A percentile compares a stretch with the other conserved stretches of the same genome.
phyloP scores from a whole-genome alignment of 176 grass and related monocot species.

The maize (Zea mays) region DNA sequence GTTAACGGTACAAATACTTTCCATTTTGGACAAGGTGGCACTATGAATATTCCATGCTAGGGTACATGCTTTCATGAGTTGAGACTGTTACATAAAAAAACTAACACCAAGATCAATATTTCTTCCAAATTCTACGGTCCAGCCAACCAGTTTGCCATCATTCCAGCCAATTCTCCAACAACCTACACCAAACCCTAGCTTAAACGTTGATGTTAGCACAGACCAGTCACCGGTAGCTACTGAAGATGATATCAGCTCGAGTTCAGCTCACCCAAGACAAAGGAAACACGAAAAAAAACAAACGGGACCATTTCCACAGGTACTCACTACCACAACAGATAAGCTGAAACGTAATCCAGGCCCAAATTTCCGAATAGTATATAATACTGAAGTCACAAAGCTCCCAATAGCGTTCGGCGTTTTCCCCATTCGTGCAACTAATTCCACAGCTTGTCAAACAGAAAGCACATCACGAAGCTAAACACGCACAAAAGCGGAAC shows the following conservation, averaged over 20 bases:
- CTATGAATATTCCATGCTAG: background rate
- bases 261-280: background rate
- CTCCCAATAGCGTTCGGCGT: background rate
- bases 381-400: background rate
- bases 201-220: background rate
- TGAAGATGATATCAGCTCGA: background rate
- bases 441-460: too few species aligned
- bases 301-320: background rate
- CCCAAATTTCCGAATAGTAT: background rate
- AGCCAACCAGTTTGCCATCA: background rate
- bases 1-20: background rate
- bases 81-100: background rate
- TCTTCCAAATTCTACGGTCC: background rate
- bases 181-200: background rate
- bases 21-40: background rate
- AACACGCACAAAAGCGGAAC: background rate
- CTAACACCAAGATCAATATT: background rate
- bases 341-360: background rate
- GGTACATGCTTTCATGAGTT: background rate
- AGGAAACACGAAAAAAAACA: background rate
- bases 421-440: background rate
- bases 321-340: conserved; percentile 1
- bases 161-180: background rate
- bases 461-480: background rate
- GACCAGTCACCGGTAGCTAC: background rate